Base-by-base conservation (phyloP, 371 early-diverging fungal genomes). In the Funneliformis caledonium region DNA sequence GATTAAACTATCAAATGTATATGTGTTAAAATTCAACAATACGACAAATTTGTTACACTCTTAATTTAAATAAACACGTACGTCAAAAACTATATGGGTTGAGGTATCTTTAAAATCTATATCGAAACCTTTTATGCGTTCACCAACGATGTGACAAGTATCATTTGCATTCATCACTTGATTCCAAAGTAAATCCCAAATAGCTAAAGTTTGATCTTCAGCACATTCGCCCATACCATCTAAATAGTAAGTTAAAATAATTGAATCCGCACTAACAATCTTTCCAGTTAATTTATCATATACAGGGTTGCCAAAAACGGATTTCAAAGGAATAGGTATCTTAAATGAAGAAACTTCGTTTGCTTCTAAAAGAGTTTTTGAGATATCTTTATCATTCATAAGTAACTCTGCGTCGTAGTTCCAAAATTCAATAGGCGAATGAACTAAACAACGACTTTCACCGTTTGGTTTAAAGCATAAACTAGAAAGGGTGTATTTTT, bases 351-450 rank as follows among this genome's bases (percentile, higher is more conserved):
- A 84, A 3, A 80, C 81, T 4, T 76, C 72, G 47, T 83, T 64
- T 11, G 73, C 48, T 37, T 86, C 82, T 76, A 88, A 60, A 50
- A 91, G 78, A 0, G 88, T 92, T 7, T 72, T 81, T 14, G 82
- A 67, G 59, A 85, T 78, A 72, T 85, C 81, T 9, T 45, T 26
- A 80, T 89, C 90, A 10, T 68, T 42, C 43, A 62, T 50, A 48
- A 90, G 80, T 4, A 70, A 60, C 26, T 84, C 81, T 22, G 42
- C 14, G 31, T 83, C 67, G 62, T 85, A 83, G 4, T 84, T 61
- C 90, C 90, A 92, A 72, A 85, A 88, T 7, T 86, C 86, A 2
- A 91, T 83, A 5, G 90, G 89, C 2, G 93, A 91, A 84, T 91
- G 89, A 5, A 90, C 72, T 14, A 91, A 72, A 76, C 93, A 92